Percentiles rank a stretch among this genome's conserved stretches.
Evolutionary conservation across 495 filamentous ascomycete species (phyloP).

Genomic region (Aspergillus sclerotiicarbonarius): DNA sequence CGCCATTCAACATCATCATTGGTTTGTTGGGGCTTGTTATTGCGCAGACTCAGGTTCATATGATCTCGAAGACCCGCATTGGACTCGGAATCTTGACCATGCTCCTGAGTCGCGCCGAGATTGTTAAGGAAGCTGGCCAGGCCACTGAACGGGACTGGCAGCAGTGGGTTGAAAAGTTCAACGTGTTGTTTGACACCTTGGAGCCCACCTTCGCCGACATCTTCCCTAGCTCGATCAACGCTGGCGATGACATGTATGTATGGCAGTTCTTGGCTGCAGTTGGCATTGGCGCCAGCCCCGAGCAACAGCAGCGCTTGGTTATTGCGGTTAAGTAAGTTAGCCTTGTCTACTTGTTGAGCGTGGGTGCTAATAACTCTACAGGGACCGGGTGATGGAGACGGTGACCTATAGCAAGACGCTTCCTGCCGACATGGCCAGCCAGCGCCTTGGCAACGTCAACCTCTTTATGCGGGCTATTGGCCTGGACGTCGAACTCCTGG

Average conservation of each 20-base stretch:
- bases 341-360: background rate
- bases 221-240: constrained; percentile 80
- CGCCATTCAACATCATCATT: constrained; percentile 82
- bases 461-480: constrained; percentile 98
- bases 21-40: constrained; percentile 83
- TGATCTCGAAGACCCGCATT: constrained; percentile 77
- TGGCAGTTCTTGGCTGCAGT: constrained; percentile 97
- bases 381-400: constrained; percentile 96
- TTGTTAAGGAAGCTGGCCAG: constrained; percentile 75
- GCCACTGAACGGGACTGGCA: constrained; percentile 71
- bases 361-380: constrained; percentile 28
- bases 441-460: constrained; percentile 87
- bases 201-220: constrained; percentile 79
- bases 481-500: constrained; percentile 90
- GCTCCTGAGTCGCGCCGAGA: constrained; percentile 89
- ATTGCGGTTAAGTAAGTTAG: constrained; percentile 80
- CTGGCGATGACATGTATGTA: constrained; percentile 87
- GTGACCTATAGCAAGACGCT: constrained; percentile 82
- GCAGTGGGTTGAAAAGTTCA: constrained; percentile 81
- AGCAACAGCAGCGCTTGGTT: constrained; percentile 91
- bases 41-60: constrained; percentile 73
- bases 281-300: constrained; percentile 85
- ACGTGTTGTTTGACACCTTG: constrained; percentile 78
- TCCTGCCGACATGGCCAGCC: constrained; percentile 75
- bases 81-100: constrained; percentile 90